Evolutionary conservation across 1,139 yeast species (phyloP), one percentile per base, ranked within the genome.

Genomic region (Hyphopichia burtonii): DNA sequence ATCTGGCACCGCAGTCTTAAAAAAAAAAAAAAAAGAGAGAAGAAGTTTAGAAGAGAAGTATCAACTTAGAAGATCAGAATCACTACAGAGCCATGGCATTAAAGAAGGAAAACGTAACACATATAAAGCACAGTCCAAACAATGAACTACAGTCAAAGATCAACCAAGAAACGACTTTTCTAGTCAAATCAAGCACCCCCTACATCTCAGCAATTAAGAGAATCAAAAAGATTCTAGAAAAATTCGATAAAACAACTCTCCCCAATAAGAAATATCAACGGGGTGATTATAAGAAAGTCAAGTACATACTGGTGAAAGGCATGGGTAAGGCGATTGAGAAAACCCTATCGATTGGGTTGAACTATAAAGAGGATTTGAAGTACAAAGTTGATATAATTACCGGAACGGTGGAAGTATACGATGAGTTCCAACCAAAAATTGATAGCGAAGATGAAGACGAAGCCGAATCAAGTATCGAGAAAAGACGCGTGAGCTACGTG

Each of bases 251-350:
- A 39, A 44, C 60, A 12, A 42, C 51, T 9, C 52, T 61, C 27
- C 60, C 63, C 8, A 56, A 58, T 27, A 57, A 58, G 19, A 71
- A 68, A 47, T 70, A 65, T 43, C 71, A 72, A 41, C 59, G 62
- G 33, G 71, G 71, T 2, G 66, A 66, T 28, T 70, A 61, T 49
- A 68, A 65, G 42, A 63, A 68, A 28, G 65, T 68, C 1, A 59
- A 68, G 34, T 76, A 66, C 52, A 64, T 84, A 14, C 67, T 74
- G 0, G 73, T 85, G 2, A 66, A 78, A 47, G 93, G 89, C 0
- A 83, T 84, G 88, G 91, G 91, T 1, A 75, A 72, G 41, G 74
- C 86, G 6, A 76, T 82, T 5, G 78, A 71, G 37, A 82, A 76
- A 53, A 74, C 83, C 0, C 46, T 82, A 10, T 63, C 78, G 11